Base-by-base conservation (phyloP, 257 asterid species). In the Penstemon davidsonii region DNA sequence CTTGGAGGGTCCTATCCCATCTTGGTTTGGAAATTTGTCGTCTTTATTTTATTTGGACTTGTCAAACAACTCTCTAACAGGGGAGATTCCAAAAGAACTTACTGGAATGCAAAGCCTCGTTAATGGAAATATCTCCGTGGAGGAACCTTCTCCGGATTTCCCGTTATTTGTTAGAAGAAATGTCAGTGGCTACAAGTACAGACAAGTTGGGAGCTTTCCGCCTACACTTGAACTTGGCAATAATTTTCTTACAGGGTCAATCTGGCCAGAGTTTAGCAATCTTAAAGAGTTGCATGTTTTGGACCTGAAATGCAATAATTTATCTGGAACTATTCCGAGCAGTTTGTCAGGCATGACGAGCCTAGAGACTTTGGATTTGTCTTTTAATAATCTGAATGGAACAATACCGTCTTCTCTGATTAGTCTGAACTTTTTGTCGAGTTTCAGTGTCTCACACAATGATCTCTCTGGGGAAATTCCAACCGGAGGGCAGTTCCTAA, bases 231-330 rank as follows among this genome's bases (percentile, higher is more conserved):
- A 80, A 49, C 91, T 91, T 3, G 83, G 89, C 15, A 86, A 85
- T 76, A 91, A 91, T 71, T 68, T 65, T 50, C 84, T 91, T 49
- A 82, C 83, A 0, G 97, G 97, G 41, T 75, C 79, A 44, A 84
- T 91, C 62, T 85, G 84, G 89, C 93, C 92, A 0, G 92, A 86
- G 75, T 91, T 91, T 44, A 92, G 96, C 13, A 83, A 87, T 72
- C 73, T 91, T 76, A 86, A 58, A 66, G 80, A 75, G 75, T 53
- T 88, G 62, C 95, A 82, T 55, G 78, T 86, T 56, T 76, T 91
- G 74, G 95, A 91, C 64, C 73, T 91, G 58, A 85, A 85, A 55
- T 63, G 75, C 73, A 91, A 91, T 65, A 82, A 79, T 9, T 52
- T 91, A 58, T 75, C 91, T 0, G 97, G 97, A 66, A 40, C 81